Evolutionary conservation across 208 protist genomes (phyloP).

Genomic region (Porcisia hertigi): DNA sequence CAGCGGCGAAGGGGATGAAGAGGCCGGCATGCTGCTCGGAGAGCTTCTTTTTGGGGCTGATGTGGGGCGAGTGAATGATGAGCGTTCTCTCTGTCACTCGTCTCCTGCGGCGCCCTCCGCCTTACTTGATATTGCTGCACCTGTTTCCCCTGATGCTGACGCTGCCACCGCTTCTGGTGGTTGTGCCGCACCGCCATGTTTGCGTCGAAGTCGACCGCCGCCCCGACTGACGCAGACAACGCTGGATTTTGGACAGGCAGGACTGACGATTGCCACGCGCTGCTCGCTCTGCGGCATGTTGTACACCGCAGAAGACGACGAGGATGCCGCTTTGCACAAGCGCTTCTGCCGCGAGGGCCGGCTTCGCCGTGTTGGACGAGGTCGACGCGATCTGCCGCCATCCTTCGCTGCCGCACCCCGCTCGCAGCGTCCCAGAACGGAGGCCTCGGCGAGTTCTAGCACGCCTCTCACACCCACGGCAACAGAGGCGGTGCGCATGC

Average conservation of each 20-base stretch:
- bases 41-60: neutral
- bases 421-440: neutral
- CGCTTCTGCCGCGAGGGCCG: conserved; percentile 34
- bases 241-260: conserved; percentile 77
- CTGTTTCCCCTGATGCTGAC: neutral
- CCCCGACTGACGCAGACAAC: conserved; percentile 47
- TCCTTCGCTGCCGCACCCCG: neutral
- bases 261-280: conserved; percentile 18
- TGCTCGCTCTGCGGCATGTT: conserved; percentile 71
- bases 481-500: conserved; percentile 4
- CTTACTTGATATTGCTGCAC: neutral
- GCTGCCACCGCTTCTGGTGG: neutral
- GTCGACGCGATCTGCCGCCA: neutral
- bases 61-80: too few relatives aligned
- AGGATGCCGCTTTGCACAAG: conserved; percentile 57
- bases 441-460: neutral
- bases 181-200: neutral
- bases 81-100: too few relatives aligned
- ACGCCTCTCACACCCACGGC: neutral
- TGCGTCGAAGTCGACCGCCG: neutral
- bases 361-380: neutral
- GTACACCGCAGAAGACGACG: conserved; percentile 37
- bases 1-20: neutral
- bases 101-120: neutral
- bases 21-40: neutral